Evolutionary conservation across 83 land plant species (phyloP), one percentile per base, ranked within the genome.

Genomic region (Picea engelmannii): DNA sequence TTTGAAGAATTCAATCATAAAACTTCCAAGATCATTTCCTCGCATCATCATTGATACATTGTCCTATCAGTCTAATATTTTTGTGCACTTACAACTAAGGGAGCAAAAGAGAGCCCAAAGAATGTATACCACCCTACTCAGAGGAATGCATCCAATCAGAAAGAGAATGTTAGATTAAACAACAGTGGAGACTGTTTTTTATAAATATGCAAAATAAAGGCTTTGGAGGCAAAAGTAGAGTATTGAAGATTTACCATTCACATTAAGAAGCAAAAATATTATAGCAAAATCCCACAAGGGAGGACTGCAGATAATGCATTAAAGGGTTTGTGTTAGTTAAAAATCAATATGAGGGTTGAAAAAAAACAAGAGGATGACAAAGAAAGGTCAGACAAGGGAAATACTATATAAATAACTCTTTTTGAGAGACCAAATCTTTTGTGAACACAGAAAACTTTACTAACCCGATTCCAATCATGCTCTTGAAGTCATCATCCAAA

Each of bases 381-480:
- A 27, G 49, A 27, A 52, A 31, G 12, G 68, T 12, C 21, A 49
- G 74, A 31, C 21, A 10, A 58, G 62, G 62, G 17, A 24, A 52
- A 77, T 27, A 21, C 79, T 5, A 49, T 21, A 47, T 5, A 5
- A 42, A 2, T 31, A 31, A 31, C 35, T 31, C 35, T 31, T 79
- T 31, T 42, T 13, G 4, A 3, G 20, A 31, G 31, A 5, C 44
- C 23, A 17, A 18, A 35, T 0, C 10, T 74, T 74, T 74, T 17
- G 40, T 59, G 4, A 42, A 73, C 49, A 82, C 2, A 58, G 0
- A 44, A 44, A 44, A 63, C 5, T 7, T 13, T 8, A 69, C 79
- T 6, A 6, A 91, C 93, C 88, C 87, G 63, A 89, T 87, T n/a
- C 93, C 90, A 13, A 91, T 90, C 10, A 91, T 91, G 3, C 85